These are phyloP conservation scores for Penicillium cinerascens DNA, from an alignment of 495 filamentous ascomycete species.

Conservation along the genomic window DNA sequence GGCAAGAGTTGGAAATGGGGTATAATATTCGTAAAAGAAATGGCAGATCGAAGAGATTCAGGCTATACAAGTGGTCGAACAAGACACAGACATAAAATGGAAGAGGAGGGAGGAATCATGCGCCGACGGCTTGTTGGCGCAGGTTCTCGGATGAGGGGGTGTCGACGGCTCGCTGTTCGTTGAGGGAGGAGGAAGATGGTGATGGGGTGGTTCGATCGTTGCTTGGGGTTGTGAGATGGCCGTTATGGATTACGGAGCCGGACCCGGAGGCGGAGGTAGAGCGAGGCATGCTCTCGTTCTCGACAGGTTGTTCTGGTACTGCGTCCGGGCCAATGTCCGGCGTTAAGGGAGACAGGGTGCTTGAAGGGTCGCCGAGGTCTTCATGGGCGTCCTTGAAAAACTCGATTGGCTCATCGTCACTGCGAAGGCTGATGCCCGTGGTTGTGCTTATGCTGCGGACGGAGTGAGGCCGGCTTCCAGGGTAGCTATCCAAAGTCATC, in stretches of 20 bases:
- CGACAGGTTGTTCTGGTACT: background rate
- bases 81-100: no score
- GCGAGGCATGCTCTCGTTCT: background rate
- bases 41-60: conserved; percentile 17
- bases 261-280: conserved; percentile 11
- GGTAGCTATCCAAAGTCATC: conserved; percentile 22
- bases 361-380: conserved; percentile 6
- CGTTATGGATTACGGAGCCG: conserved; percentile 5
- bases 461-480: conserved; percentile 33
- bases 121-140: conserved; percentile 31
- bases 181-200: conserved; percentile 17
- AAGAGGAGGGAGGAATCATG: conserved; percentile 9
- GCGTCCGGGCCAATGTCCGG: background rate
- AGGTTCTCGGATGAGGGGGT: conserved; percentile 26
- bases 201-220: conserved; percentile 14
- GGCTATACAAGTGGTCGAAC: conserved; percentile 20
- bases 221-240: conserved; percentile 13
- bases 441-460: conserved; percentile 38
- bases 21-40: conserved; percentile 28
- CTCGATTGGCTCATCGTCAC: conserved; percentile 23
- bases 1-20: conserved; percentile 15
- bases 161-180: conserved; percentile 18
- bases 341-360: background rate
- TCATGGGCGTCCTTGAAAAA: conserved; percentile 25
- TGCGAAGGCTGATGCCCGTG: conserved; percentile 30